Evolutionary conservation across 495 filamentous ascomycete genomes (phyloP).

Genomic region (Penicillium canescens): DNA sequence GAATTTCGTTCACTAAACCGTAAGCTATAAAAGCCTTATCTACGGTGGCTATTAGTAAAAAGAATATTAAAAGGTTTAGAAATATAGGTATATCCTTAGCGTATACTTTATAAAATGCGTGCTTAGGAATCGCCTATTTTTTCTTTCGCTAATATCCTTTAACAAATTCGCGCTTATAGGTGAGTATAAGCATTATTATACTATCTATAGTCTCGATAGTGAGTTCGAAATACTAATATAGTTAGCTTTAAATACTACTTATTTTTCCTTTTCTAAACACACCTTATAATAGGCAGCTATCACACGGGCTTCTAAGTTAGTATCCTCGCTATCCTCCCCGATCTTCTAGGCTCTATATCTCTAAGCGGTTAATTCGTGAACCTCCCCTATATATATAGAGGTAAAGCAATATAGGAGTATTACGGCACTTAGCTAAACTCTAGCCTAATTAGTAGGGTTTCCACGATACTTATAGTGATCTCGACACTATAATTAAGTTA

Average conservation of each 20-base stretch:
- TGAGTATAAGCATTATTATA: conserved; percentile 10
- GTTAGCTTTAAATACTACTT: not conserved
- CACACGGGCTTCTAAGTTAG: not conserved
- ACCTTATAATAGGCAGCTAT: too few species aligned
- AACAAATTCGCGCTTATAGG: conserved; percentile 10
- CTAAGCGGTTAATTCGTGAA: conserved; percentile 10
- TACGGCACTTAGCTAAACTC: conserved; percentile 8
- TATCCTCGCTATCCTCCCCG: not conserved
- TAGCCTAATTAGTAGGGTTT: not conserved
- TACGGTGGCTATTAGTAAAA: conserved; percentile 9
- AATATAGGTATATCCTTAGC: conserved; percentile 13
- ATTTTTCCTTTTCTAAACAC: too few species aligned
- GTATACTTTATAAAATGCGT: conserved; percentile 15
- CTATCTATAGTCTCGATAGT: conserved; percentile 13
- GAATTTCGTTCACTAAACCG: conserved; percentile 5
- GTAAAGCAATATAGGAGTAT: conserved; percentile 16
- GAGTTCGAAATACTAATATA: conserved; percentile 12
- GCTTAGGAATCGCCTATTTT: conserved; percentile 8
- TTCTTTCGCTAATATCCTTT: conserved; percentile 11
- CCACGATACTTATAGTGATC: conserved; percentile 7
- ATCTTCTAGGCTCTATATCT: not conserved
- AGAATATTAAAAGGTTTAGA: conserved; percentile 14
- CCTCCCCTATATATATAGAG: conserved; percentile 5
- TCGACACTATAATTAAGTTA: conserved; percentile 11
- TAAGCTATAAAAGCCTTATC: conserved; percentile 14